Evolutionary conservation across 176 grass and related monocot species (phyloP), one percentile per base, ranked within the genome.

Genomic region (Echinochloa phyllopogon): DNA sequence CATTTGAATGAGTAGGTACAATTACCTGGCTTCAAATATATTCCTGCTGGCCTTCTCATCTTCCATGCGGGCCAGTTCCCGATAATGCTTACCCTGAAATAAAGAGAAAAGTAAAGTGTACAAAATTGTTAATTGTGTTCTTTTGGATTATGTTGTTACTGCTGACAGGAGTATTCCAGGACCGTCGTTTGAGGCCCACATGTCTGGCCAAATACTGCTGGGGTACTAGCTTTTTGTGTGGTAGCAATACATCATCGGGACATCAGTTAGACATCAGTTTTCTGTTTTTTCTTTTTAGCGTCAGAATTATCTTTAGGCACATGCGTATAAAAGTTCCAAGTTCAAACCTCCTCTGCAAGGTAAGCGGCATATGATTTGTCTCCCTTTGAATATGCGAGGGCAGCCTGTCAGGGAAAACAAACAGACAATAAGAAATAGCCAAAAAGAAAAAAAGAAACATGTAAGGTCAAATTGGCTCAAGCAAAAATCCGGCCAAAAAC

Each of bases 21-120:
- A 80, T 84, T 87, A 95, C 96, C 89, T 99, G 27, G 86, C 86
- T 84, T 87, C 75, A 90, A 99, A 99, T 77, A 99, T 96, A 58
- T 94, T 84, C 56, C 78, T 78, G 52, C 96, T 94, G 47, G 91
- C 94, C 80, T 83, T 90, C 55, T 94, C 93, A 33, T 99, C 96
- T 78, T 87, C 96, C 65, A 76, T 25, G 53, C 84, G 84, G 73
- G 86, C 96, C 78, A 99, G 83, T 66, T 91, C 89, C 70, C 88
- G 89, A 76, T 93, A 94, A 90, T 89, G 91, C 81, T 96, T 96
- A 13, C 93, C 96, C 96, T 99, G 82, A 79, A 84, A 84, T 29
- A 75, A 66, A 74, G 38, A 65, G 29, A 38, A 83, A 8, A 16
- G 33, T 18, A 49, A 53, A 39, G 18, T 20, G 17, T 45, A 55